phyloP scores from a whole-genome alignment of 2,329 filamentous ascomycete genomes.

The Akanthomyces uredinophilus region DNA sequence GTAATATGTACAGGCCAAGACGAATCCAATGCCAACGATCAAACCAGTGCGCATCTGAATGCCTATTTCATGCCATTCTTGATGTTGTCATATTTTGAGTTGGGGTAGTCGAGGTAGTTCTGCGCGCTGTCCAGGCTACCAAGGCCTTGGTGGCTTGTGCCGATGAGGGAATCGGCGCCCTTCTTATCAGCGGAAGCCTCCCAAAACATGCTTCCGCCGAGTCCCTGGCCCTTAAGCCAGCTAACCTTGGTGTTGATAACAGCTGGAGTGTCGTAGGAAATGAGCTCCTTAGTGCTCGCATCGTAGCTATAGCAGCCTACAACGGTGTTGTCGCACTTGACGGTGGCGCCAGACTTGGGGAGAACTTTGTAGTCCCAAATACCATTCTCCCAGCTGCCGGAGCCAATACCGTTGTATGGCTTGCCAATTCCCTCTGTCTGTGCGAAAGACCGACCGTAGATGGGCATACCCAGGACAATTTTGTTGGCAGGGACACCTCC shows the following conservation, averaged over 20 bases:
- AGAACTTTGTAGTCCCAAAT: constrained; percentile 79
- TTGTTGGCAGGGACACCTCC: constrained; percentile 60
- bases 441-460: constrained; percentile 35
- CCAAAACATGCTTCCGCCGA: constrained; percentile 85
- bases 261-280: constrained; percentile 65
- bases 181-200: constrained; percentile 66
- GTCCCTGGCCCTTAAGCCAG: constrained; percentile 56
- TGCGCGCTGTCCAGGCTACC: constrained; percentile 38
- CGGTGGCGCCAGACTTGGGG: constrained; percentile 54
- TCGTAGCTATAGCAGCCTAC: constrained; percentile 71
- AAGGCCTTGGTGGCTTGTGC: constrained; percentile 38
- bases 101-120: constrained; percentile 49
- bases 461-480: constrained; percentile 71
- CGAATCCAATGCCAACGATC: not conserved
- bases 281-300: constrained; percentile 50
- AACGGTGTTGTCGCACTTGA: constrained; percentile 51
- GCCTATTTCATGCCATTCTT: constrained; percentile 23
- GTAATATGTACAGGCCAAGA: not conserved
- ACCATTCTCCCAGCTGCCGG: constrained; percentile 67
- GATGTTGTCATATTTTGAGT: constrained; percentile 53
- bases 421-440: constrained; percentile 59
- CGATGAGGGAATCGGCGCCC: constrained; percentile 56
- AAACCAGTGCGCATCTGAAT: not conserved
- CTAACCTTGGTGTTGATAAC: constrained; percentile 57
- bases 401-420: constrained; percentile 57